phyloP scores from a whole-genome alignment of 306 rosid genomes.

The Begonia peltatifolia region DNA sequence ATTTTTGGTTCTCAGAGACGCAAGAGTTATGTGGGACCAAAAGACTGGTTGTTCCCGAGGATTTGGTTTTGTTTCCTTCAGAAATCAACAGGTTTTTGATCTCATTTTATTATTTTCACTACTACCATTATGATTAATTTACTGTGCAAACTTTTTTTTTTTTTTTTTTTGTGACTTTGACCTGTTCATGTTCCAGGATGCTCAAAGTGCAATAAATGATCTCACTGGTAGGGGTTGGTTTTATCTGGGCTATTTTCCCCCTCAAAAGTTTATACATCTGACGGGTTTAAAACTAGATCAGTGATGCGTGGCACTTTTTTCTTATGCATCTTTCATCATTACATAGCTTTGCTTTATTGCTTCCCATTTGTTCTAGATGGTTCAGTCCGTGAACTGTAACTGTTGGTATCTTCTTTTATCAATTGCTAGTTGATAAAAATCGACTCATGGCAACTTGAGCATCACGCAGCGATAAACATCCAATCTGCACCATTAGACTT shows the following conservation, averaged over 20 bases:
- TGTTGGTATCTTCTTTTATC: too few relatives aligned
- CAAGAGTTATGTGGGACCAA: slow-evolving; percentile 99
- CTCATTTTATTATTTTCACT: slow-evolving; percentile 2
- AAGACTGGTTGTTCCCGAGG: slow-evolving; percentile 98
- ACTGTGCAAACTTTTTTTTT: neutral
- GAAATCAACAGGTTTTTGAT: slow-evolving; percentile 61
- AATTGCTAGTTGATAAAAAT: too few relatives aligned
- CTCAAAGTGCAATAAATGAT: slow-evolving; percentile 92
- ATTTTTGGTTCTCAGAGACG: slow-evolving; percentile 44
- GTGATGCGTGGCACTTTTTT: too few relatives aligned
- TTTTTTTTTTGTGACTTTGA: neutral
- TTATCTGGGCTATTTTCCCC: neutral
- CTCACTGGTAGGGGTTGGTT: slow-evolving; percentile 68
- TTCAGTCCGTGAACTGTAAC: too few relatives aligned
- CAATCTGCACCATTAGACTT: too few relatives aligned
- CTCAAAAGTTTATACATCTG: too few relatives aligned
- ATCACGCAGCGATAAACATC: too few relatives aligned
- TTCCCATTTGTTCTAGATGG: too few relatives aligned
- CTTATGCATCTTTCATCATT: too few relatives aligned
- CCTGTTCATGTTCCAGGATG: slow-evolving; percentile 45
- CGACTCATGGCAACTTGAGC: too few relatives aligned
- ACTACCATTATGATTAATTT: neutral
- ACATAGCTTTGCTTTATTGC: too few relatives aligned
- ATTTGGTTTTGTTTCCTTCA: slow-evolving; percentile 94
- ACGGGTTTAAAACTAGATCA: too few relatives aligned